Evolutionary conservation across 495 filamentous ascomycete genomes (phyloP).

Genomic region (Alectoria sarmentosa): DNA sequence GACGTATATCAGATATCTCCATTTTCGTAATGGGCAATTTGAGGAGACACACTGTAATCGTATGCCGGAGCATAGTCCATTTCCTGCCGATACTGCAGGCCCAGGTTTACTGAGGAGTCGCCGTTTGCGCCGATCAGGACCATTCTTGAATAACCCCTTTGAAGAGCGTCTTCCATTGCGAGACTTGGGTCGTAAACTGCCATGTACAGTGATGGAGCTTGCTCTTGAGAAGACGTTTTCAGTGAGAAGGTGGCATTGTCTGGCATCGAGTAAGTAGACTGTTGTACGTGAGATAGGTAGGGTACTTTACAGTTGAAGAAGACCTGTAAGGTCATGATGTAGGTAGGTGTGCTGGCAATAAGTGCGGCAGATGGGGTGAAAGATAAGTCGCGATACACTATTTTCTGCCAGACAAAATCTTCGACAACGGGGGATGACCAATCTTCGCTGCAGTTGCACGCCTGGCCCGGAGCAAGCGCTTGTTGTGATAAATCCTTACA

Average conservation of each 20-base stretch:
- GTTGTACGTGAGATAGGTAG: not conserved
- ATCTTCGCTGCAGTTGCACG: conserved; percentile 12
- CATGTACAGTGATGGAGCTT: not conserved
- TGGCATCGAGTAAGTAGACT: not conserved
- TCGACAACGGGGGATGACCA: conserved; percentile 9
- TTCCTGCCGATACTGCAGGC: conserved; percentile 8
- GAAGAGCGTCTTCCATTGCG: not conserved
- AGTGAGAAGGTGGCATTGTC: not conserved
- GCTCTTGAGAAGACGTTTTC: not conserved
- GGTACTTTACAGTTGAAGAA: not conserved
- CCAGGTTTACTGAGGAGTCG: conserved; percentile 8
- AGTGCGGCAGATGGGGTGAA: conserved; percentile 4
- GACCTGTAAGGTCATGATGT: not conserved
- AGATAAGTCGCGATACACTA: conserved; percentile 13
- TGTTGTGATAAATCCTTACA: not conserved
- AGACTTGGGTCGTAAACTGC: not conserved
- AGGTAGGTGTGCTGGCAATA: not conserved
- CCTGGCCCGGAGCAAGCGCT: conserved; percentile 1
- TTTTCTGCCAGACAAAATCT: conserved; percentile 14
- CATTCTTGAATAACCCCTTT: conserved; percentile 8
- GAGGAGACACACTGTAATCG: conserved; percentile 1
- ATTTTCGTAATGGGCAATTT: too few relatives aligned
- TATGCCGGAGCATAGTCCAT: not conserved
- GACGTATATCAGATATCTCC: not conserved
- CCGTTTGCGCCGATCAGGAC: conserved; percentile 12